Evolutionary conservation across 31 red algal genomes (phyloP), one percentile per base, ranked within the genome.

Genomic region (Odonthalia washingtoniensis): DNA sequence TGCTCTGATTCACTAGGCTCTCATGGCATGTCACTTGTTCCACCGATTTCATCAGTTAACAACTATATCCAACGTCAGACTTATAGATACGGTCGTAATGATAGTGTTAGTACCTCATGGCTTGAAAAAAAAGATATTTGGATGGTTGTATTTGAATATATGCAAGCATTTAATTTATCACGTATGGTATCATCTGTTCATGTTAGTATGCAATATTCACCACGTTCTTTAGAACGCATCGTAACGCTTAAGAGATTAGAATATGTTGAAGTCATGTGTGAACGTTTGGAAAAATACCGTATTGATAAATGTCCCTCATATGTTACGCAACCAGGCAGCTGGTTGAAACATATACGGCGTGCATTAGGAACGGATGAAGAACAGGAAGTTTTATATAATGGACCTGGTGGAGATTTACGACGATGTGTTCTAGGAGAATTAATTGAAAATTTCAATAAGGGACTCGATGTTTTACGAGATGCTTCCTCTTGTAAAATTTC

Each of bases 121-220:
- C 30, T 65, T 44, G 32, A 3, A 27, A 81, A 81, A 43, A 61
- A 49, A 0, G 16, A 81, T 2, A 40, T 81, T 40, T 81, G 78
- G 78, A 35, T 81, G 17, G 65, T 81, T 46, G 65, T 81, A 26
- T 81, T 81, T 61, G 53, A 81, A 53, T 81, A 65, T 40, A 40
- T 41, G n/a, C 78, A 81, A 67, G 64, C 64, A 65, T 12, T 61
- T 65, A 61, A 39, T 41, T 65, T 81, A 60, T 81, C 62, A 65
- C 44, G 60, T 27, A 81, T 81, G 78, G 65, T 81, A 62, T 60
- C 78, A 40, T 43, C 49, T 14, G 12, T 57, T 65, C 61, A 40
- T 39, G 0, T 61, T 24, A 66, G 60, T 40, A 46, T 37, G 78
- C 28, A 40, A 37, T 78, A n/a, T n/a, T 81, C 12, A 61, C 78